These are phyloP conservation scores for Austroboletus novae-zelandiae DNA, from an alignment of 1,284 basidiomycete species.

Conservation along the genomic window DNA sequence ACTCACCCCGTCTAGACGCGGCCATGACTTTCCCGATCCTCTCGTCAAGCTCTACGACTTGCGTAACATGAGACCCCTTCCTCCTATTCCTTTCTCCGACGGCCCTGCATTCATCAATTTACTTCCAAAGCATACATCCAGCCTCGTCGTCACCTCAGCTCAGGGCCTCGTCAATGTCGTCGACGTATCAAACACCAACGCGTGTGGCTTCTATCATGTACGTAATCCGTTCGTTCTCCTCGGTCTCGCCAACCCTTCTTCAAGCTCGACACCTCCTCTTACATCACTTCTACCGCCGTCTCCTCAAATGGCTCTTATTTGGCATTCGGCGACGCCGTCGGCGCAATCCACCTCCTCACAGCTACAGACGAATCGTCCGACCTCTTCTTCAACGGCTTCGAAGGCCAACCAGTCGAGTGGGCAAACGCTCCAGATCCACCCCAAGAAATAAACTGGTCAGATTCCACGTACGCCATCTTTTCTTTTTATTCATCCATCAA, in stretches of 20 bases:
- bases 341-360: conserved; percentile 83
- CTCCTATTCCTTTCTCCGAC: conserved; percentile 84
- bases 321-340: conserved; percentile 90
- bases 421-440: conserved; percentile 72
- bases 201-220: conserved; percentile 78
- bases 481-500: neutral
- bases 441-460: conserved; percentile 78
- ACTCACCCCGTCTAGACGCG: conserved; percentile 55
- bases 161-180: conserved; percentile 90
- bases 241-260: conserved; percentile 7
- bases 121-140: conserved; percentile 78
- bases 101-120: conserved; percentile 87
- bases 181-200: conserved; percentile 71
- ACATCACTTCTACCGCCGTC: conserved; percentile 78
- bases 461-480: conserved; percentile 61
- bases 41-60: conserved; percentile 93
- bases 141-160: conserved; percentile 78
- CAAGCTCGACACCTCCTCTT: conserved; percentile 69
- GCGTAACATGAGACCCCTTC: conserved; percentile 76
- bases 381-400: conserved; percentile 84
- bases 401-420: conserved; percentile 82
- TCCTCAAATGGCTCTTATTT: conserved; percentile 88
- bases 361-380: conserved; percentile 60
- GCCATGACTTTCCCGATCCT: conserved; percentile 87
- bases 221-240: neutral